Percentiles rank a stretch among this genome's conserved stretches.
Evolutionary conservation across 768 basidiomycete genomes (phyloP).

Genomic region (Leccinum subgranulosum): DNA sequence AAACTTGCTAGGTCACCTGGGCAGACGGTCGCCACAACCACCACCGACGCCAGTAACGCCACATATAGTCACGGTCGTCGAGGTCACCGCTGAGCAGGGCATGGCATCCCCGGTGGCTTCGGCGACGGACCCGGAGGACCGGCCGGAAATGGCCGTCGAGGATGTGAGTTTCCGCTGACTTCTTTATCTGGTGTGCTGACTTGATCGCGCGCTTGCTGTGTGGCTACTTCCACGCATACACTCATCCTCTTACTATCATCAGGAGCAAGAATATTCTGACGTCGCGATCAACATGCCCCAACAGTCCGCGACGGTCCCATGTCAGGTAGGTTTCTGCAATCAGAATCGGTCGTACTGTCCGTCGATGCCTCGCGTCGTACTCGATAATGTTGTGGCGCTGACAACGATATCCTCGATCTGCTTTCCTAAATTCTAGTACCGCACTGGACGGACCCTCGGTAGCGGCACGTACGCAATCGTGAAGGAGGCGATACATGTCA

Average conservation of each 20-base stretch:
- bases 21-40: slow-evolving; percentile 29
- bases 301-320: slow-evolving; percentile 40
- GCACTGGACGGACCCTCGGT: slow-evolving; percentile 83
- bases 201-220: slow-evolving; percentile 18
- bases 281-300: slow-evolving; percentile 25
- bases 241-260: slow-evolving; percentile 1
- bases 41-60: slow-evolving; percentile 28
- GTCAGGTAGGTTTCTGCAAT: slow-evolving; percentile 37
- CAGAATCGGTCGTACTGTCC: neutral
- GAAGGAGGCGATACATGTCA: slow-evolving; percentile 93
- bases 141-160: slow-evolving; percentile 25
- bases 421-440: slow-evolving; percentile 50
- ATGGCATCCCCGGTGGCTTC: slow-evolving; percentile 26
- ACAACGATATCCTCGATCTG: slow-evolving; percentile 1
- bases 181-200: neutral
- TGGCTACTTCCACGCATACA: slow-evolving; percentile 17
- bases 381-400: slow-evolving; percentile 6
- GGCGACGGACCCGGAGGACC: slow-evolving; percentile 18
- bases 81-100: slow-evolving; percentile 9
- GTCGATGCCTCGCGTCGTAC: slow-evolving; percentile 1
- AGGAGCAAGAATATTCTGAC: slow-evolving; percentile 15
- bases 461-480: slow-evolving; percentile 95
- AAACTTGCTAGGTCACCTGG: slow-evolving; percentile 22
- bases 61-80: slow-evolving; percentile 6
- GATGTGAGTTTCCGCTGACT: neutral